Percentiles rank a stretch among this genome's conserved stretches.
phyloP scores from a whole-genome alignment of 345 rosid genomes.

The Euphorbia peplus region DNA sequence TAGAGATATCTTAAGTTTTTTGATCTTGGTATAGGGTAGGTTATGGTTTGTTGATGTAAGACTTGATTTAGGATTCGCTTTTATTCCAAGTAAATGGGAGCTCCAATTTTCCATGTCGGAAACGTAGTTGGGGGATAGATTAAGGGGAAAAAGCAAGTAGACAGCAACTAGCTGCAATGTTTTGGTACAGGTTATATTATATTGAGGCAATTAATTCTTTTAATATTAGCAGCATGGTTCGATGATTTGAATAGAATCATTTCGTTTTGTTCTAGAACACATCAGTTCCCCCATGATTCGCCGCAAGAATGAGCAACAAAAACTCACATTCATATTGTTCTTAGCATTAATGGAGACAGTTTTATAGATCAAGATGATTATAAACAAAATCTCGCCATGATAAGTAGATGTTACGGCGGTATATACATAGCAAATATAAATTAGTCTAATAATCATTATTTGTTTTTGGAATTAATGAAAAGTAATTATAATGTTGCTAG shows the following conservation, averaged over 20 bases:
- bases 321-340: no score
- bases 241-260: not conserved
- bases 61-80: not conserved
- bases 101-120: not conserved
- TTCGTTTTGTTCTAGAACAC: no score
- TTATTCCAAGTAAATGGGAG: not conserved
- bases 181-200: not conserved
- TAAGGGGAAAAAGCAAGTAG: not conserved
- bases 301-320: no score
- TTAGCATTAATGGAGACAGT: no score
- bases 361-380: no score
- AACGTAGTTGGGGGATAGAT: not conserved
- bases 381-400: no score
- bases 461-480: no score
- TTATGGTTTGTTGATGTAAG: not conserved
- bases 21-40: not conserved
- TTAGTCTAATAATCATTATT: no score
- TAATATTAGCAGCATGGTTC: slow-evolving; percentile 1
- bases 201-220: not conserved
- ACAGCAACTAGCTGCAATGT: not conserved
- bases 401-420: no score
- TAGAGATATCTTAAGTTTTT: not conserved
- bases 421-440: no score
- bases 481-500: no score
- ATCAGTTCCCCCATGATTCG: no score